Evolutionary conservation across 148 eudicot species (phyloP).

Genomic region (Camellia lanceoleosa): DNA sequence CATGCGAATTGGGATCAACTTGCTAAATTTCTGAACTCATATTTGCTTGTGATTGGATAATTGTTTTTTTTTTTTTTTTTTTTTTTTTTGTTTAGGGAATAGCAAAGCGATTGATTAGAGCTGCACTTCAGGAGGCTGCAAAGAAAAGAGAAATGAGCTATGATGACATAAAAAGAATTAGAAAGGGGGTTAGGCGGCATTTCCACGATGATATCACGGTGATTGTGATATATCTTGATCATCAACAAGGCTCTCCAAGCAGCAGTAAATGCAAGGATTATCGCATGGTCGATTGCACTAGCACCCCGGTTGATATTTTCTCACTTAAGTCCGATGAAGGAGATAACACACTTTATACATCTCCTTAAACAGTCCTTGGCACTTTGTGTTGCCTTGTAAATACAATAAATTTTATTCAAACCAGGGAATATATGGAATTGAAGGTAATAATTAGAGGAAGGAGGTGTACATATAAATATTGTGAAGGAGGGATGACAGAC

Average conservation of each 20-base stretch:
- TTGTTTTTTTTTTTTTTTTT: background rate
- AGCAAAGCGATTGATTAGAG: conserved; percentile 32
- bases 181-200: conserved; percentile 32
- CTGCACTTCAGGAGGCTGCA: conserved; percentile 33
- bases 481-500: conserved; percentile 8
- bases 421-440: background rate
- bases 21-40: background rate
- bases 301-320: conserved; percentile 30
- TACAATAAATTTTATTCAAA: background rate
- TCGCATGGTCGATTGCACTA: conserved; percentile 19
- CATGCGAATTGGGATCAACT: too few species aligned
- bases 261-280: conserved; percentile 4
- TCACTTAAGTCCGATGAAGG: conserved; percentile 24
- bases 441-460: background rate
- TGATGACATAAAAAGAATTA: conserved; percentile 24
- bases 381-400: background rate
- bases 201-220: conserved; percentile 37
- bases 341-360: background rate
- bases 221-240: conserved; percentile 34
- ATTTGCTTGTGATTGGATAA: background rate
- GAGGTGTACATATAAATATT: conserved; percentile 9
- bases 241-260: conserved; percentile 12
- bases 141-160: conserved; percentile 34
- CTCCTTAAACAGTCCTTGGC: conserved; percentile 6
- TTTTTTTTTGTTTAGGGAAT: conserved; percentile 23